Evolutionary conservation across 2,329 filamentous ascomycete genomes (phyloP).

Genomic region (Ceratocystis variospora): DNA sequence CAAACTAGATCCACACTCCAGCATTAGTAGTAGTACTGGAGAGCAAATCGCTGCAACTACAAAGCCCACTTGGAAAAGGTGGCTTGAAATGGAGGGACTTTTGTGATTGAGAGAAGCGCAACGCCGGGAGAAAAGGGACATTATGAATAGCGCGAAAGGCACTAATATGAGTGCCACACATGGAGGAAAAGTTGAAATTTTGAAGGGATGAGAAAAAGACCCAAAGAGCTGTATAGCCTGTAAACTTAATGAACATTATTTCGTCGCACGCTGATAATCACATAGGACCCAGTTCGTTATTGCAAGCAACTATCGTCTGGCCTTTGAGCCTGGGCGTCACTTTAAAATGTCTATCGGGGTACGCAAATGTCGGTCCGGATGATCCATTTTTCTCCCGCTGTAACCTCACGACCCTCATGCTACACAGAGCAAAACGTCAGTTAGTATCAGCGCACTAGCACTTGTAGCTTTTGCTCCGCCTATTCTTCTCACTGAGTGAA

Average conservation of each 20-base stretch:
- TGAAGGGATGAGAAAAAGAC: background rate
- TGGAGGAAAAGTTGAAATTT: background rate
- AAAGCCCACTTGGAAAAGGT: constrained; percentile 2
- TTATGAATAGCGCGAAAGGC: background rate
- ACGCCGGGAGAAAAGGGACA: background rate
- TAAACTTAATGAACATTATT: background rate
- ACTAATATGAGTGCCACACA: no score
- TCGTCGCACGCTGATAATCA: background rate
- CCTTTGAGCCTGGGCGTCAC: no score
- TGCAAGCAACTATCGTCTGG: no score
- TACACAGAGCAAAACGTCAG: constrained; percentile 23
- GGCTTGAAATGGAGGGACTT: constrained; percentile 7
- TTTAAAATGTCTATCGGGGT: background rate
- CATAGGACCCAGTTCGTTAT: no score
- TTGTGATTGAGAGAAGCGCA: background rate
- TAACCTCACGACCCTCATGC: constrained; percentile 75
- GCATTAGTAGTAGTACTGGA: background rate
- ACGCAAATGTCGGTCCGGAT: constrained; percentile 72
- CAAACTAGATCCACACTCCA: background rate
- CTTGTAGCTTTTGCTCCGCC: background rate
- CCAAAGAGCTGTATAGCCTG: background rate
- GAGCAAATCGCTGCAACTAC: background rate
- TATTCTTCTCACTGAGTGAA: constrained; percentile 19
- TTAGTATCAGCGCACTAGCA: background rate
- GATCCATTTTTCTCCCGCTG: constrained; percentile 77